Conservation (phyloP, 441 rosid genomes). For the Gossypium aridum region DNA sequence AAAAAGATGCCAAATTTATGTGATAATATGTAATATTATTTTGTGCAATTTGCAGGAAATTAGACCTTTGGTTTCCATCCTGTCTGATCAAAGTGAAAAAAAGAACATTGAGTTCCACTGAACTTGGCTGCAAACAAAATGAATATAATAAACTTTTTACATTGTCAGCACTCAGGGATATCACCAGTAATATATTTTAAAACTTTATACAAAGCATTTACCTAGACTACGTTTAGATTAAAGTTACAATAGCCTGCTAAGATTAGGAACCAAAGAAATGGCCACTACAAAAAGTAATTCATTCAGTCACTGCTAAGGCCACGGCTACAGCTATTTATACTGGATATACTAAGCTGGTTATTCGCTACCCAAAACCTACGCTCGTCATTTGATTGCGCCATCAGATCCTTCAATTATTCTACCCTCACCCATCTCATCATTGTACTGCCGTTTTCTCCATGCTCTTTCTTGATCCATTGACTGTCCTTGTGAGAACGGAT, state of each 20-base stretch:
- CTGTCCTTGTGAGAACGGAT: conserved; percentile 26
- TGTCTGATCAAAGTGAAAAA: conserved; percentile 1
- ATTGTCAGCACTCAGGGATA: background rate
- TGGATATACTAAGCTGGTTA: background rate
- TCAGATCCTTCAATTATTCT: conserved; percentile 31
- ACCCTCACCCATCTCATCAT: conserved; percentile 29
- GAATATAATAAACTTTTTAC: background rate
- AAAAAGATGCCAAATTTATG: conserved; percentile 6
- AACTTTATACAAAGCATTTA: conserved; percentile 8
- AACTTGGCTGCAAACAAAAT: background rate
- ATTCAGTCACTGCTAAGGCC: background rate
- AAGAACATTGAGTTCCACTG: background rate
- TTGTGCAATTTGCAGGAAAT: conserved; percentile 9
- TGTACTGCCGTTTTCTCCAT: conserved; percentile 29
- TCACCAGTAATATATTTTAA: background rate
- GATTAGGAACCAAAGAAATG: background rate
- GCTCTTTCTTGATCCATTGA: conserved; percentile 29
- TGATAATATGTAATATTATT: background rate
- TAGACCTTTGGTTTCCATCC: background rate
- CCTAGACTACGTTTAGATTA: conserved; percentile 1
- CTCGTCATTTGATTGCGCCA: conserved; percentile 18
- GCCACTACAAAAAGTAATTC: background rate
- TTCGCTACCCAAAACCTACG: background rate
- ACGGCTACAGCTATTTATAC: background rate
- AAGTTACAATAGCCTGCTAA: conserved; percentile 7